Evolutionary conservation across 1,284 basidiomycete genomes (phyloP).

Genomic region (Termitomyces sp.): DNA sequence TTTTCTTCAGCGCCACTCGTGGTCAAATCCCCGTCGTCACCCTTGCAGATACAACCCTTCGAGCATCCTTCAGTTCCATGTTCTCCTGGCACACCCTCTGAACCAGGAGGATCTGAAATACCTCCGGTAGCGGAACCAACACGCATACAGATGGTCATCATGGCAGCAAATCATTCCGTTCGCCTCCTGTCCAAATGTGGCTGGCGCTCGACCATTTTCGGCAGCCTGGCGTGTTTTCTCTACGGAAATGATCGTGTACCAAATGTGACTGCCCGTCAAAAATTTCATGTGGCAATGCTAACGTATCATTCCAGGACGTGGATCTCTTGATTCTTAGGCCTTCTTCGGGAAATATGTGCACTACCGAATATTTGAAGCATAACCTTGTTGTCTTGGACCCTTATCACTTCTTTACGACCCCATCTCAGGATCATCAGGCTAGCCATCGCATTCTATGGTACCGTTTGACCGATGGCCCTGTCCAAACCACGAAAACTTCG

Average conservation of each 20-base stretch:
- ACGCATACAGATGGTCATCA: slow-evolving; percentile 1
- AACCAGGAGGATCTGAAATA: neutral
- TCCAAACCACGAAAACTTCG: slow-evolving; percentile 11
- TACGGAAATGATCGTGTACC: slow-evolving; percentile 26
- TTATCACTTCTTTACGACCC: slow-evolving; percentile 19
- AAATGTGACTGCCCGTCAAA: slow-evolving; percentile 16
- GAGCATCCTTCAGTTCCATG: neutral
- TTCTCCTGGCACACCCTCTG: neutral
- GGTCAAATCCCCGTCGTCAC: neutral
- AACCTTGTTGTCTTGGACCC: slow-evolving; percentile 19
- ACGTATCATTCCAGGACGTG: slow-evolving; percentile 18
- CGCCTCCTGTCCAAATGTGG: slow-evolving; percentile 17
- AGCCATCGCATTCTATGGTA: slow-evolving; percentile 21
- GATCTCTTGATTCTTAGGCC: slow-evolving; percentile 21
- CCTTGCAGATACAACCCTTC: neutral
- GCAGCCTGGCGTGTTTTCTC: slow-evolving; percentile 25
- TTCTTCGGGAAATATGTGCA: slow-evolving; percentile 8
- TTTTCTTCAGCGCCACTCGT: neutral
- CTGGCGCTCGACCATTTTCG: slow-evolving; percentile 23
- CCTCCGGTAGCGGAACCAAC: slow-evolving; percentile 1
- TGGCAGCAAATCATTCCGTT: slow-evolving; percentile 11
- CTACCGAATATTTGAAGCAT: slow-evolving; percentile 21
- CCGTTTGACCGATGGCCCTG: slow-evolving; percentile 8
- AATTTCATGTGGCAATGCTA: neutral
- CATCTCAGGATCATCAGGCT: slow-evolving; percentile 15